Base-by-base conservation (phyloP, 2,329 filamentous ascomycete genomes). In the Intubia oerlemansii region DNA sequence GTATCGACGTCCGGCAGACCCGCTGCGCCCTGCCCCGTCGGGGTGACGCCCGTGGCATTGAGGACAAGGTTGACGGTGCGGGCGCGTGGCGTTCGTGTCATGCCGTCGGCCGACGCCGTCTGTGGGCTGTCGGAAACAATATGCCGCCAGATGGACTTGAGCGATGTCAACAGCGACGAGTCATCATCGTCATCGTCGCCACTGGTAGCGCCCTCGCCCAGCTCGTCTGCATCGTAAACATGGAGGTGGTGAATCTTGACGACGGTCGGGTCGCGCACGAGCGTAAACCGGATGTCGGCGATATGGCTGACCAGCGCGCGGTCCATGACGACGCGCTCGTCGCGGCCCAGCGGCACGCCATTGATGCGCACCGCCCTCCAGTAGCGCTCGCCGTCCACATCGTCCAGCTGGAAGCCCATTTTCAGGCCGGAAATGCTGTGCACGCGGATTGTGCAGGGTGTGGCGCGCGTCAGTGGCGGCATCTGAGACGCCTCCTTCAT, bases 321-420 rank as follows among this genome's bases (percentile, higher is more conserved):
- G 26, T 75, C 63, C 37, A 95, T 65, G 44, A 79, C 78, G 13
- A 93, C 69, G 37, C 74, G 78, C 49, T 95, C 85, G 43, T 95
- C 81, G 27, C 77, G 73, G 4, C 85, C 85, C 4, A 98, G 57
- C 1, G 76, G 66, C 23, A 84, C 64, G 39, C 76, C 79, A 24
- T 80, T 82, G 36, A 92, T 71, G 25, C 77, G 75, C 32, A 76
- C 78, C 24, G 95, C 72, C 32, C 73, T 63, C 59, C 76, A 82
- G 16, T 52, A 48, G 8, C 59, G 48, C 11, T 57, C 50, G 3
- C 45, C 40, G 8, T 51, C 44, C 14, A 52, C 52, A 1, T 60
- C 56, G 42, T 79, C 73, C 17, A 69, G 54, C n/a, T 77, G 59
- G 51, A 84, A 63, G 24, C 68, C 67, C 4, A 84, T 49, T 30